Evolutionary conservation across 345 rosid genomes (phyloP).

Genomic region (Gossypium rotundifolium): DNA sequence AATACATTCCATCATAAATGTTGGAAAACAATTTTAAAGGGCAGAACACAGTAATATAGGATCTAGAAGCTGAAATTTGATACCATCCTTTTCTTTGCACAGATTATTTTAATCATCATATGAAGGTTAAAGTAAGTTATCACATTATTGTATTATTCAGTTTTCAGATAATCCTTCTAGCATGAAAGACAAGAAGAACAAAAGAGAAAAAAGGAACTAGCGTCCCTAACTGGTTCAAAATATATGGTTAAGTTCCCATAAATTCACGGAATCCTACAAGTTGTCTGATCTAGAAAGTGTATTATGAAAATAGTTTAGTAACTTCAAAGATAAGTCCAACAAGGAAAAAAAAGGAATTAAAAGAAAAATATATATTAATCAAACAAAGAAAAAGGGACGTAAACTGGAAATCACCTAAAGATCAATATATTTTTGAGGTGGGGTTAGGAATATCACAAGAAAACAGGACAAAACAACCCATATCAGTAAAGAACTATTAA

Average conservation of each 20-base stretch:
- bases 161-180: not conserved
- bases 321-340: not conserved
- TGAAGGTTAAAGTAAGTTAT: not conserved
- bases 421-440: too few species aligned
- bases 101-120: not conserved
- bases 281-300: not conserved
- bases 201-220: not conserved
- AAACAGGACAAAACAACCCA: not conserved
- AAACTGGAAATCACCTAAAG: too few species aligned
- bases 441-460: too few species aligned
- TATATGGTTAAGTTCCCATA: not conserved
- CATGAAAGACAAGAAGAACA: not conserved
- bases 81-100: not conserved
- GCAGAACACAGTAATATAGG: not conserved
- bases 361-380: too few species aligned
- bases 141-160: not conserved
- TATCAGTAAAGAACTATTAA: not conserved
- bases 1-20: not conserved
- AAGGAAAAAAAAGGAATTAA: not conserved
- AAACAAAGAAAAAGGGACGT: too few species aligned
- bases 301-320: not conserved
- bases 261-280: not conserved
- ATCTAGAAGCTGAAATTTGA: conserved; percentile 1
- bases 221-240: not conserved
- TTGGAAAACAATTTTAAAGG: not conserved